Evolutionary conservation across 768 basidiomycete species (phyloP), one percentile per base, ranked within the genome.

Genomic region (Rhodotorula graminis): DNA sequence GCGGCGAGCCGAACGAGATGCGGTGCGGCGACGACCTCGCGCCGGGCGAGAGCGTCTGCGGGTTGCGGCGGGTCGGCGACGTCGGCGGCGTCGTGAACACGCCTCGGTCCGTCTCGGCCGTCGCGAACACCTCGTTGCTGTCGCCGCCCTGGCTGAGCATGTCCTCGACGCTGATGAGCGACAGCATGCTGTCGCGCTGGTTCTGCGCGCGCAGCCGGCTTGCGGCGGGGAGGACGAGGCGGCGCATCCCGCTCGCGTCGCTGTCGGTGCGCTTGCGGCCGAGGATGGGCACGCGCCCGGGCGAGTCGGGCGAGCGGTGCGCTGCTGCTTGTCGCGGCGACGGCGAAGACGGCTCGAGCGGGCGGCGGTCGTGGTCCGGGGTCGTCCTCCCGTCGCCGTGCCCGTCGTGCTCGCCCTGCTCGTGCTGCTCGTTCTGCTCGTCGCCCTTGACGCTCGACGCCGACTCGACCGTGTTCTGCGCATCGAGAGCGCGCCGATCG

Each of bases 191-290:
- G 40, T 67, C 58, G 9, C 46, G 49, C 11, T 57, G 52, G 25
- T 31, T 29, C 33, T 42, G 40, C 16, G 27, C 11, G 14, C 58
- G 31, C 6, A 67, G 29, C 10, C 64, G 55, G 25, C 47, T 65
- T 15, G 64, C 23, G 31, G 23, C 25, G 1, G 66, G 66, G 12
- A 67, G 66, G 58, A 60, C 58, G 37, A 67, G 66, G n/a, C 50
- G 60, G 16, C 58, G 59, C 25, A 67, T 67, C 2, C 66, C 58
- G n/a, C 58, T 12, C 37, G 58, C 50, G 29, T 67, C 66, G 66
- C 27, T 52, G 49, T 11, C 47, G 16, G 16, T 50, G 25, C 65
- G 65, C 25, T 37, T 46, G 46, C 31, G 64, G 2, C 56, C 64
- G 29, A 44, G 47, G 29, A 40, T 57, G 0, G 64, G 49, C 2